phyloP scores from a whole-genome alignment of 2,329 filamentous ascomycete species.

The Arthroderma sp. region DNA sequence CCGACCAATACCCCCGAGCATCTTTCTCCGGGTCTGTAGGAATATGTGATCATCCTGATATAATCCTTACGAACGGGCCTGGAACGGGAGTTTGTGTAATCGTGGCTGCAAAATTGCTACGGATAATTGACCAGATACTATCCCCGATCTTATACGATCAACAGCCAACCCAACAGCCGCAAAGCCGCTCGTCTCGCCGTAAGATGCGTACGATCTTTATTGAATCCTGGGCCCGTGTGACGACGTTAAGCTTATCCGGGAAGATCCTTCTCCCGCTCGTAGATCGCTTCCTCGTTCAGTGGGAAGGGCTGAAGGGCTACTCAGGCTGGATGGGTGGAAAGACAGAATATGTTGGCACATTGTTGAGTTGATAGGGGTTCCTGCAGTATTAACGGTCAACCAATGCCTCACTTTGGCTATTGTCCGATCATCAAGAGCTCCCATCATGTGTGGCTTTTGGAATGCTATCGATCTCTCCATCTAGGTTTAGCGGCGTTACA shows the following conservation, averaged over 20 bases:
- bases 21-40: constrained; percentile 11
- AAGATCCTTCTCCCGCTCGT: constrained; percentile 59
- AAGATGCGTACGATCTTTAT: constrained; percentile 68
- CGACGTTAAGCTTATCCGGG: constrained; percentile 70
- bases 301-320: constrained; percentile 46
- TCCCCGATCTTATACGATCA: constrained; percentile 4
- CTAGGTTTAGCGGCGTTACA: too few species aligned
- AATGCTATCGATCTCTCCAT: too few species aligned
- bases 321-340: constrained; percentile 25
- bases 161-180: constrained; percentile 14
- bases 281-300: constrained; percentile 74
- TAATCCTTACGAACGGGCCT: constrained; percentile 78
- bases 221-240: constrained; percentile 84
- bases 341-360: constrained; percentile 27
- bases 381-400: too few species aligned
- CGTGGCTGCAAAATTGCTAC: constrained; percentile 42
- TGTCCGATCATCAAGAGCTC: too few species aligned
- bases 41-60: constrained; percentile 44
- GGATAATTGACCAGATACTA: constrained; percentile 32
- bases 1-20: constrained; percentile 18
- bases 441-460: too few species aligned
- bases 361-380: constrained; percentile 19
- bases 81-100: constrained; percentile 72
- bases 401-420: too few species aligned
- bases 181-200: constrained; percentile 2